These are phyloP conservation scores for Metschnikowia dekortorum DNA, from an alignment of 805 yeast species.

Conservation along the genomic window DNA sequence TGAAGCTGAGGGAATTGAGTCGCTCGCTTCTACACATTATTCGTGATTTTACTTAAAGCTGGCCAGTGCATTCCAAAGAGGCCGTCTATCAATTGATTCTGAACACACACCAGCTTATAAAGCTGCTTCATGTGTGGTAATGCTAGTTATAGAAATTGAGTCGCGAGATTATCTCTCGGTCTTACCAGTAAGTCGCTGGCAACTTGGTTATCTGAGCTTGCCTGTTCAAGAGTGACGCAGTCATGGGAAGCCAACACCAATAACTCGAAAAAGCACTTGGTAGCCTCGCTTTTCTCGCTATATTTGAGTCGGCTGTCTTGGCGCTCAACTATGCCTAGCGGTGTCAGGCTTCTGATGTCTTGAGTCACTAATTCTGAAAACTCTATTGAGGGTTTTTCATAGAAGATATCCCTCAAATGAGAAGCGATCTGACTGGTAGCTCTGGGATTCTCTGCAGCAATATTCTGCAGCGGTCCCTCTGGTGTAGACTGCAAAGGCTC, in stretches of 20 bases:
- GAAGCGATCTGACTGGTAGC: conserved; percentile 54
- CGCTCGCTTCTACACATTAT: neutral
- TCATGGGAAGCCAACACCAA: conserved; percentile 77
- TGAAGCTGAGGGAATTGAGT: neutral
- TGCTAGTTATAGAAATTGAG: conserved; percentile 15
- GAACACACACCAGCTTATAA: too few relatives aligned
- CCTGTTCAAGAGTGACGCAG: conserved; percentile 61
- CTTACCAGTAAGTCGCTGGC: conserved; percentile 58
- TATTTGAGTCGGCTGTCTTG: conserved; percentile 14
- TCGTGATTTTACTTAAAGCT: neutral
- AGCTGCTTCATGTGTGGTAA: neutral
- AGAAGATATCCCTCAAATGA: conserved; percentile 35
- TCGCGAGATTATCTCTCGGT: conserved; percentile 38
- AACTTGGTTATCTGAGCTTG: conserved; percentile 25
- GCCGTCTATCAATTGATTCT: too few relatives aligned
- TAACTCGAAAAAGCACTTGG: conserved; percentile 75
- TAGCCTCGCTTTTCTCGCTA: conserved; percentile 54
- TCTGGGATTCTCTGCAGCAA: conserved; percentile 32
- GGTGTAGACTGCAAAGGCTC: conserved; percentile 2
- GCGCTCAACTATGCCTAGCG: conserved; percentile 20
- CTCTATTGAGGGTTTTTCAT: conserved; percentile 20
- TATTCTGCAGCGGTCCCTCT: conserved; percentile 18
- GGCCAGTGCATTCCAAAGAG: too few relatives aligned
- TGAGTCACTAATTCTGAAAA: conserved; percentile 38
- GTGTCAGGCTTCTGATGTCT: conserved; percentile 21